Evolutionary conservation across 768 basidiomycete genomes (phyloP), one percentile per base, ranked within the genome.

Genomic region (Russula emetica): DNA sequence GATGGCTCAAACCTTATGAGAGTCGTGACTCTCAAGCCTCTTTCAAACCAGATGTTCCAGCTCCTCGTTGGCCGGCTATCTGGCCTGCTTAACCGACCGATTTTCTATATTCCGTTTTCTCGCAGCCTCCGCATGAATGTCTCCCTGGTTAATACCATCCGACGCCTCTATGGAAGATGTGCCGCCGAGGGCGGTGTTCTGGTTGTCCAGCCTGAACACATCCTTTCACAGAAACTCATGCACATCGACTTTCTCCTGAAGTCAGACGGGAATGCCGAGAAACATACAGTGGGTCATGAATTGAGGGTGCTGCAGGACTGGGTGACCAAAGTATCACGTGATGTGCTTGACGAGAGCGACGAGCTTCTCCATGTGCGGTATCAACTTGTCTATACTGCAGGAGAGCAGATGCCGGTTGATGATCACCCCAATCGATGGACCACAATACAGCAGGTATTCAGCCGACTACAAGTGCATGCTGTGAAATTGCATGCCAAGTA

Each of bases 81-180:
- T 40, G 78, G 80, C 10, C 76, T 84, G 14, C 63, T 70, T 2
- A 78, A 83, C 63, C 76, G 81, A 11, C 78, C 78, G 1, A 69
- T 85, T 9, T 83, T 79, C 58, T 78, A 74, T 60, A 38, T 83
- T 2, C 84, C 83, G 2, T 82, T 84, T 64, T 79, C 78, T 18
- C 77, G 83, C 14, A 73, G 76, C 8, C 66, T 77, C 7, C 36
- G 77, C 32, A 58, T 66, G 28, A 6, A 42, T 0, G 24, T 64
- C 1, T 63, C 72, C 58, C 65, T 73, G 10, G 28, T 64, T 1
- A 14, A 54, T 1, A 53, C 53, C 8, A 74, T 83, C 13, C 68
- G 60, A 6, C 28, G 55, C 6, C 49, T 84, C 7, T 75, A 78
- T 66, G 61, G 70, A 30, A 73, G 75, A 50, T 85, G 83, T 59